These are phyloP conservation scores for Macrophomina tecta DNA, from an alignment of 2,329 filamentous ascomycete genomes.

Conservation along the genomic window DNA sequence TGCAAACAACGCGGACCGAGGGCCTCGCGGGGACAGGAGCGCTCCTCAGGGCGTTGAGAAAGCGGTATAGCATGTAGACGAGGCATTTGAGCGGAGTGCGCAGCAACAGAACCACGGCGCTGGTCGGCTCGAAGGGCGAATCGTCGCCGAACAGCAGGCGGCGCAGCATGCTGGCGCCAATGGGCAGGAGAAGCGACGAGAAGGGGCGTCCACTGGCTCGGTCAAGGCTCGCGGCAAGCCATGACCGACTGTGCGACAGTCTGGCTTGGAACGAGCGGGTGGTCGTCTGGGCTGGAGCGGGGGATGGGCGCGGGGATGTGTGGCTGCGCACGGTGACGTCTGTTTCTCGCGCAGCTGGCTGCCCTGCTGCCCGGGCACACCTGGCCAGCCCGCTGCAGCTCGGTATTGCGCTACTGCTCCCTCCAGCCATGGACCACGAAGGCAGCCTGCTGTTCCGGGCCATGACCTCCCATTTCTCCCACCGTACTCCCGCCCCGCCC, in stretches of 20 bases:
- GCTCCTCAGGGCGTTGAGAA: constrained; percentile 72
- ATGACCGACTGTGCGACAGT: constrained; percentile 1
- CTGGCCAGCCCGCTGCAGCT: neutral
- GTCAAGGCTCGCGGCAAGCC: neutral
- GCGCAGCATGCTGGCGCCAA: constrained; percentile 6
- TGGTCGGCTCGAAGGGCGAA: constrained; percentile 26
- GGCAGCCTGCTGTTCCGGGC: constrained; percentile 23
- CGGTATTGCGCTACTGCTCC: neutral
- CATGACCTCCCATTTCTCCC: constrained; percentile 23
- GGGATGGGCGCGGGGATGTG: constrained; percentile 16
- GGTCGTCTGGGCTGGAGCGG: neutral
- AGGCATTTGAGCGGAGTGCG: constrained; percentile 23
- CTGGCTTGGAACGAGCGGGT: neutral
- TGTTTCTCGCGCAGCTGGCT: neutral
- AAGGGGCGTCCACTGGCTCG: neutral
- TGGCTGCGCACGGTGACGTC: constrained; percentile 19
- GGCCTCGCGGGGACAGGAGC: constrained; percentile 63
- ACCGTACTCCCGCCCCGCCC: constrained; percentile 18
- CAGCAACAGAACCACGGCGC: constrained; percentile 14
- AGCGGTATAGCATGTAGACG: constrained; percentile 65
- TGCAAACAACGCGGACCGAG: constrained; percentile 78
- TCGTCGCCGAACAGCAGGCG: constrained; percentile 21
- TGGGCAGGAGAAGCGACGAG: neutral
- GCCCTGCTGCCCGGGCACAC: neutral
- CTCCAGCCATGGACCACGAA: constrained; percentile 20